Evolutionary conservation across 225 moss, liverwort and hornwort species (phyloP).

Genomic region (Pseudoscleropodium purum): DNA sequence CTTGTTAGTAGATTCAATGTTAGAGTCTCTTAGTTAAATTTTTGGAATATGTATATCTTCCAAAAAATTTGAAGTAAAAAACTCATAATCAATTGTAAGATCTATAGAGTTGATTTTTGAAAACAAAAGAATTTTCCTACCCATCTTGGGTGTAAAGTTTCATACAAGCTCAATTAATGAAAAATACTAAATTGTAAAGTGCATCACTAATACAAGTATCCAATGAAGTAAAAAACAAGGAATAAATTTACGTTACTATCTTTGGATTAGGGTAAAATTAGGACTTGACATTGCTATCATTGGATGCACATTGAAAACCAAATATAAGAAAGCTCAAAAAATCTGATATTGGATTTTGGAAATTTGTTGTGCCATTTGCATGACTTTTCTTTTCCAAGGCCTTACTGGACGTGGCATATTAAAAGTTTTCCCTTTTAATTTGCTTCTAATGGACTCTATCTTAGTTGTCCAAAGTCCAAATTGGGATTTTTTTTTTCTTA

Average conservation of each 20-base stretch:
- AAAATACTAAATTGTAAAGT: too few relatives aligned
- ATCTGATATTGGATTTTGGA: too few relatives aligned
- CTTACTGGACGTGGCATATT: too few relatives aligned
- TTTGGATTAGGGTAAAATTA: not conserved
- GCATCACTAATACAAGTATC: too few relatives aligned
- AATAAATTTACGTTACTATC: not conserved
- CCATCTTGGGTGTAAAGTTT: not conserved
- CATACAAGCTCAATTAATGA: too few relatives aligned
- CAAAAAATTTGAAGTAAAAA: not conserved
- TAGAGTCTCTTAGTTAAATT: not conserved
- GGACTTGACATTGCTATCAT: not conserved
- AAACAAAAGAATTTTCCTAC: not conserved
- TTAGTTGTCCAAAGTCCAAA: too few relatives aligned
- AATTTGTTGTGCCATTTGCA: too few relatives aligned
- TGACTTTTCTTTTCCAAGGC: too few relatives aligned
- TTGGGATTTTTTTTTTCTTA: too few relatives aligned
- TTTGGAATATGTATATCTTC: accelerated
- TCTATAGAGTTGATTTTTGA: not conserved
- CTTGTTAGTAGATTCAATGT: not conserved
- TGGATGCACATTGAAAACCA: not conserved
- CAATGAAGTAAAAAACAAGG: too few relatives aligned
- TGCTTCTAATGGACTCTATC: too few relatives aligned
- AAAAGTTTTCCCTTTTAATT: too few relatives aligned
- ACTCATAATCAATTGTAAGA: accelerated
- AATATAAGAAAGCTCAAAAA: not conserved